These are phyloP conservation scores for Cicer arietinum DNA, from an alignment of 306 rosid genomes.

Conservation along the genomic window DNA sequence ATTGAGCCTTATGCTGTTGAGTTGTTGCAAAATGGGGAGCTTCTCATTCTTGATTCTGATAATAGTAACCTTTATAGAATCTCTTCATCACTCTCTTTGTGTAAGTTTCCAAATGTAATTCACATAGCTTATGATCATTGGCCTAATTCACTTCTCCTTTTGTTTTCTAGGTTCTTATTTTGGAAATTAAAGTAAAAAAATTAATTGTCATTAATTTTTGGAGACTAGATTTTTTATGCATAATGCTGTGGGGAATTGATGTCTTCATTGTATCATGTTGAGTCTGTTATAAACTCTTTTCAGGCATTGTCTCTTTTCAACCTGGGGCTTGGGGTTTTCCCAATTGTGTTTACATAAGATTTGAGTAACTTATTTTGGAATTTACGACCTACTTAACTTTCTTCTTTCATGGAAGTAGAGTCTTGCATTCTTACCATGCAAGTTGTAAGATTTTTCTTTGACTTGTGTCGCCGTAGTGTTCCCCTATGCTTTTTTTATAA, in stretches of 20 bases:
- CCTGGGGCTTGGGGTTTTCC: too few relatives aligned
- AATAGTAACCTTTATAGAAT: conserved; percentile 81
- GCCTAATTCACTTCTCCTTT: conserved; percentile 18
- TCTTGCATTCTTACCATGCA: background rate
- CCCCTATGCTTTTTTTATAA: background rate
- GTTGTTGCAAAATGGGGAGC: conserved; percentile 80
- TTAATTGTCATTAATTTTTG: background rate
- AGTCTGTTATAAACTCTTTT: background rate
- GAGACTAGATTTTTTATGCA: background rate
- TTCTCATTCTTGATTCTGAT: conserved; percentile 86
- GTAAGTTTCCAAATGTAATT: conserved; percentile 59
- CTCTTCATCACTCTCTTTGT: conserved; percentile 81
- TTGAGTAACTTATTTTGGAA: conserved; percentile 19
- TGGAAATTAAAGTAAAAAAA: background rate
- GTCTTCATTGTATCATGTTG: background rate
- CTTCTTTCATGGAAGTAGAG: conserved; percentile 18
- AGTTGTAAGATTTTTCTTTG: background rate
- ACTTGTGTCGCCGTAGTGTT: background rate
- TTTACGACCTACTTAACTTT: background rate
- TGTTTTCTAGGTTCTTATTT: background rate
- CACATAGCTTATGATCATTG: conserved; percentile 26
- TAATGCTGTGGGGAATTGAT: conserved; percentile 11
- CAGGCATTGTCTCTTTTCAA: too few relatives aligned
- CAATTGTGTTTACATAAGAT: background rate
- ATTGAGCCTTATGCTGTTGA: conserved; percentile 91